These are phyloP conservation scores for Simplicillium sp. DNA, from an alignment of 2,329 filamentous ascomycete species.

Conservation along the genomic window DNA sequence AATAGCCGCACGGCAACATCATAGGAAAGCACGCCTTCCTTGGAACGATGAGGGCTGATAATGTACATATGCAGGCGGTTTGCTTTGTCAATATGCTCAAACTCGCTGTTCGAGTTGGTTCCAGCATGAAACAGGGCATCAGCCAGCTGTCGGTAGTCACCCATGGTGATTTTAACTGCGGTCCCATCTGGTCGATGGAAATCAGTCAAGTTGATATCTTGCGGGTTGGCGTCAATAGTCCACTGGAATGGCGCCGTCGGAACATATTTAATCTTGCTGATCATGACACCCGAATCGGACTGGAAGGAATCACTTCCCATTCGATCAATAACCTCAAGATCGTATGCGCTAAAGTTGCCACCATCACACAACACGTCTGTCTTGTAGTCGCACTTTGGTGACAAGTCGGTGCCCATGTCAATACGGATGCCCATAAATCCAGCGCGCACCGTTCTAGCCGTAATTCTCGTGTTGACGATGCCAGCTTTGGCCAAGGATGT, in stretches of 20 bases:
- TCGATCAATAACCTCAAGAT: conserved; percentile 42
- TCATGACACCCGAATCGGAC: conserved; percentile 41
- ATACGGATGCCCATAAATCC: conserved; percentile 38
- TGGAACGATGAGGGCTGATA: conserved; percentile 29
- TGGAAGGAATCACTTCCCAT: conserved; percentile 44
- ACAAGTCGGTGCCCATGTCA: conserved; percentile 31
- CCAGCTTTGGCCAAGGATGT: conserved; percentile 31
- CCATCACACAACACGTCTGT: conserved; percentile 40
- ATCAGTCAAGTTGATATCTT: conserved; percentile 40
- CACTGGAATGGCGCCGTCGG: conserved; percentile 40
- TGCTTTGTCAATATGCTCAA: conserved; percentile 34
- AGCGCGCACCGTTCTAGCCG: conserved; percentile 32
- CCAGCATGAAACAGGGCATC: conserved; percentile 47
- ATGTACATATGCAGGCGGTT: conserved; percentile 43
- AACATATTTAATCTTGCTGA: conserved; percentile 40
- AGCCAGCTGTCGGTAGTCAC: conserved; percentile 42
- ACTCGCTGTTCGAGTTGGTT: conserved; percentile 38
- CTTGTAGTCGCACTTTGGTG: conserved; percentile 29
- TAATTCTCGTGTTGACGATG: conserved; percentile 33
- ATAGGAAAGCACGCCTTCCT: conserved; percentile 34
- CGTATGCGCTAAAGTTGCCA: conserved; percentile 39
- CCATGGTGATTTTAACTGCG: conserved; percentile 34
- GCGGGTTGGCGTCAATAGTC: conserved; percentile 43
- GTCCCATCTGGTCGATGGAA: conserved; percentile 40
- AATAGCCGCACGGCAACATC: conserved; percentile 36